phyloP scores from a whole-genome alignment of 108 stramenopile species.

The Nitzschia sp. region DNA sequence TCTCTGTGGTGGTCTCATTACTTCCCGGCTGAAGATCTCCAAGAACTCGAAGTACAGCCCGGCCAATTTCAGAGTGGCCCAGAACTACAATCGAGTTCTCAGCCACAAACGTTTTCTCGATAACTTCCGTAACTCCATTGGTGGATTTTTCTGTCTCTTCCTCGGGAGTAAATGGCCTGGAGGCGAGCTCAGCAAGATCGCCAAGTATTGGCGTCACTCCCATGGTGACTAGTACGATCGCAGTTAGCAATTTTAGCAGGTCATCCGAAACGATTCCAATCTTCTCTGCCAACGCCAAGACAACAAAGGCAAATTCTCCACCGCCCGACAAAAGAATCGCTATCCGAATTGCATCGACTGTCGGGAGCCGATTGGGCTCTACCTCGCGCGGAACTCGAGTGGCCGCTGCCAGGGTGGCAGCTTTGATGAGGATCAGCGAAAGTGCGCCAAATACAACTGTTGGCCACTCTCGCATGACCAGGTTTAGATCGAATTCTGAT shows the following conservation, averaged over 20 bases:
- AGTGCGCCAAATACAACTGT: slow-evolving; percentile 60
- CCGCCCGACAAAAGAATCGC: slow-evolving; percentile 63
- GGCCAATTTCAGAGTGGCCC: slow-evolving; percentile 62
- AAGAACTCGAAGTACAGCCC: slow-evolving; percentile 41
- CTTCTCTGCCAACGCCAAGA: slow-evolving; percentile 63
- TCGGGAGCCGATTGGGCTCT: slow-evolving; percentile 55
- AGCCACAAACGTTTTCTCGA: slow-evolving; percentile 39
- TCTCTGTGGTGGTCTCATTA: slow-evolving; percentile 9
- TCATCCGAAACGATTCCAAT: slow-evolving; percentile 58
- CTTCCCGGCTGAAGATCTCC: slow-evolving; percentile 12
- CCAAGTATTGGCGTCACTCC: slow-evolving; percentile 73
- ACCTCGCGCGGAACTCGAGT: slow-evolving; percentile 58
- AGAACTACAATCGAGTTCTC: slow-evolving; percentile 67
- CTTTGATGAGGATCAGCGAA: slow-evolving; percentile 54
- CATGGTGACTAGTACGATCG: slow-evolving; percentile 77
- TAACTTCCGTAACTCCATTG: not conserved
- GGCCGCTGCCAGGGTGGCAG: slow-evolving; percentile 36
- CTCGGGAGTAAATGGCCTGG: slow-evolving; percentile 23
- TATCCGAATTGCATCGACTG: slow-evolving; percentile 54
- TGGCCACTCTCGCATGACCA: slow-evolving; percentile 54
- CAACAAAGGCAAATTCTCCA: slow-evolving; percentile 79
- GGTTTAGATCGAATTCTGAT: slow-evolving; percentile 57
- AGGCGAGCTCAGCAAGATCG: slow-evolving; percentile 45
- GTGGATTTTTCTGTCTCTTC: slow-evolving; percentile 10
- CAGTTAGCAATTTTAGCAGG: slow-evolving; percentile 58